These are phyloP conservation scores for Colletotrichum endophyticum DNA, from an alignment of 2,329 filamentous ascomycete genomes.

Conservation along the genomic window DNA sequence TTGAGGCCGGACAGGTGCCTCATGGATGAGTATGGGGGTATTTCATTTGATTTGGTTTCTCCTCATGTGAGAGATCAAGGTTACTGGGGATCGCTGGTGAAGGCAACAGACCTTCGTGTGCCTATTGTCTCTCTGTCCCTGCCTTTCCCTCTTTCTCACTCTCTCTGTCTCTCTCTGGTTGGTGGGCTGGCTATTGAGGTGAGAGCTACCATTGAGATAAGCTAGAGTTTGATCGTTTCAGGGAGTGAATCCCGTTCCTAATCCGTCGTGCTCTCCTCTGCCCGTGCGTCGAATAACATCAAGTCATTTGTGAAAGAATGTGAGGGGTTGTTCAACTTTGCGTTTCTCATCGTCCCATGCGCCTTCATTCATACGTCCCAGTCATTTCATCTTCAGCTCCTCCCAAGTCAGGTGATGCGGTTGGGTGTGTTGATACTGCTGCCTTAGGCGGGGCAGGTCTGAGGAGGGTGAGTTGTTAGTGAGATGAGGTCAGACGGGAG, in stretches of 20 bases:
- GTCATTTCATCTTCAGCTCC: neutral
- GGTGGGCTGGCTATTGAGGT: neutral
- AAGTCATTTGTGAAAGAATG: slow-evolving; percentile 5
- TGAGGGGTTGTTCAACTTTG: neutral
- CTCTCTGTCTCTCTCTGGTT: neutral
- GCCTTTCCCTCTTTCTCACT: neutral
- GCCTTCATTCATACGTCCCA: neutral
- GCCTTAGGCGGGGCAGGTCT: slow-evolving; percentile 37
- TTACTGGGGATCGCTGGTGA: neutral
- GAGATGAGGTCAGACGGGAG: neutral
- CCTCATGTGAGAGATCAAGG: neutral
- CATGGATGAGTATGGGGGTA: neutral
- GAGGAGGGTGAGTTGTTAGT: neutral
- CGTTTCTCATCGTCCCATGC: neutral
- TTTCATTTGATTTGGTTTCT: neutral
- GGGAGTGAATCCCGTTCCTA: neutral
- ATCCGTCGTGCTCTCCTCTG: neutral
- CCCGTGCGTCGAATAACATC: neutral
- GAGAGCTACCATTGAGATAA: neutral
- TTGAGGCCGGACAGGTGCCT: neutral
- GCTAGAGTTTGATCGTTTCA: neutral
- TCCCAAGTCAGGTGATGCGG: neutral
- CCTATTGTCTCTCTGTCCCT: neutral
- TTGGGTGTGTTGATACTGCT: neutral
- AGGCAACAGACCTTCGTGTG: neutral